Evolutionary conservation across 768 basidiomycete genomes (phyloP), one percentile per base, ranked within the genome.

Genomic region (Termitomyces sp.): DNA sequence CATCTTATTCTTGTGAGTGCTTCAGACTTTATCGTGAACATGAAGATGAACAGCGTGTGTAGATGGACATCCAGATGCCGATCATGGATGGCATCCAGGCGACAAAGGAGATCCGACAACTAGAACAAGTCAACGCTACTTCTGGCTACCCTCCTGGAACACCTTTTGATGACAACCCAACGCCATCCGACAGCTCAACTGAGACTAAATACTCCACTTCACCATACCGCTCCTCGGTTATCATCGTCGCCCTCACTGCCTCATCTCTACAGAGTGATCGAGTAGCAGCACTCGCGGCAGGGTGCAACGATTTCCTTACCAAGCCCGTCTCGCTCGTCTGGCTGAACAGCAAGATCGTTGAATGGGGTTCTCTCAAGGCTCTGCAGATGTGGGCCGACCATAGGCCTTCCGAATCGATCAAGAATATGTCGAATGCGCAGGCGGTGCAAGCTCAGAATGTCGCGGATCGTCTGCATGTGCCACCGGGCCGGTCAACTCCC

Each of bases 61-160:
- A 98, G 96, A 99, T 99, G 97, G 97, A 99, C 76, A 98, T 99
- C 54, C 96, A 98, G 74, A 95, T 99, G 85, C 97, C 97, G 9
- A 88, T 98, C 64, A 98, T 97, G 91, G 93, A 96, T 72, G 97
- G 97, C 34, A 97, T 98, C 49, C 86, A 93, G 69, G 97, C 97
- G 7, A 99, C 97, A 4, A 95, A 94, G 66, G 92, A 95, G 71
- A 99, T 99, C 58, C 82, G 97, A 52, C 83, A 86, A 54, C 72
- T 95, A 43, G 96, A 98, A 69, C 88, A 85, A 65, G 60, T 72
- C 37, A 85, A 81, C 59, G 82, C 85, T 50, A 76, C 82, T 47
- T 83, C 86, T 45, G 87, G 86, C 8, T 88, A 82, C 65, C 87
- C 84, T 43, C 86, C 88, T 10, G 74, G 82, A 9, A 91, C 88